Conservation (phyloP, 768 basidiomycete species). For the Naganishia onofrii region DNA sequence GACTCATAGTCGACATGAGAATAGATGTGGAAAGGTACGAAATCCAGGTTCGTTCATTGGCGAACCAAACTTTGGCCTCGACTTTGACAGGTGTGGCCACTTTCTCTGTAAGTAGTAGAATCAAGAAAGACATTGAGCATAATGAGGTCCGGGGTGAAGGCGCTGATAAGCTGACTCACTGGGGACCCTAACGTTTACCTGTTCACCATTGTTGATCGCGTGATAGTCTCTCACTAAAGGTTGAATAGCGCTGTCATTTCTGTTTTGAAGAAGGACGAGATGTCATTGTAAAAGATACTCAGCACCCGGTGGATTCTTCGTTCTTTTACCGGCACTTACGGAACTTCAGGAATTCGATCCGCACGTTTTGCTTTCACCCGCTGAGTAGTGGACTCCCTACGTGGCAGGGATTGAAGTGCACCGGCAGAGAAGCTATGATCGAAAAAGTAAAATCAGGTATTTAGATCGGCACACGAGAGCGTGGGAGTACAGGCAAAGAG, state of each 20-base stretch:
- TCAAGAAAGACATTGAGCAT: not conserved
- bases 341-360: slow-evolving; percentile 48
- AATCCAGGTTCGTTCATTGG: slow-evolving; percentile 85
- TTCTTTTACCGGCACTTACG: slow-evolving; percentile 32
- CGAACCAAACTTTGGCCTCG: slow-evolving; percentile 96
- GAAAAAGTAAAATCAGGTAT: not conserved
- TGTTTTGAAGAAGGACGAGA: slow-evolving; percentile 15
- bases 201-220: slow-evolving; percentile 39
- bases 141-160: not conserved
- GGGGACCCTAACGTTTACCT: slow-evolving; percentile 35
- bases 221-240: slow-evolving; percentile 44
- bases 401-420: slow-evolving; percentile 42
- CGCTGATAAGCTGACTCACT: slow-evolving; percentile 34
- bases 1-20: slow-evolving; percentile 75
- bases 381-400: slow-evolving; percentile 31
- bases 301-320: not conserved
- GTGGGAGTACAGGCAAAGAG: not conserved
- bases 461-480: not conserved
- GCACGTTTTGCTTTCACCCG: slow-evolving; percentile 48
- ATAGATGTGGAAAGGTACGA: slow-evolving; percentile 85
- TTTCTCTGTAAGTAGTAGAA: slow-evolving; percentile 38
- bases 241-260: slow-evolving; percentile 24
- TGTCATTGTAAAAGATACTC: not conserved
- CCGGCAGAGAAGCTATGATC: slow-evolving; percentile 42
- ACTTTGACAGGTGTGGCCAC: slow-evolving; percentile 63